These are phyloP conservation scores for Candida gorgasii DNA, from an alignment of 805 yeast genomes.

Conservation along the genomic window DNA sequence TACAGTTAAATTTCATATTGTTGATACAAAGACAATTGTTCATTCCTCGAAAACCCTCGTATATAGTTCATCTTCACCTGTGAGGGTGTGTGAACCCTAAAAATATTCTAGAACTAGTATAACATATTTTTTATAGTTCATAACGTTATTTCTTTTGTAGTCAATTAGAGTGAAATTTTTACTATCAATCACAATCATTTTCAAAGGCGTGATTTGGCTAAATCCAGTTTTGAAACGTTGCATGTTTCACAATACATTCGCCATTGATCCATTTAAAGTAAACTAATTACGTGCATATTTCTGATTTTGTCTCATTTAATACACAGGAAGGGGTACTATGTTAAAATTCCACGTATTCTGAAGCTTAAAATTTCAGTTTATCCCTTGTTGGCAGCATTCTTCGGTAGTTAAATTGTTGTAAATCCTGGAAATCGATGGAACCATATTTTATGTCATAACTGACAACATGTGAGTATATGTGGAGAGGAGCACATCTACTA, in stretches of 20 bases:
- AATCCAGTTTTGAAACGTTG: neutral
- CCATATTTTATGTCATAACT: no score
- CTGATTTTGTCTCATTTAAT: neutral
- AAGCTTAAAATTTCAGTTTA: no score
- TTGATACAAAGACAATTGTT: no score
- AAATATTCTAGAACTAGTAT: constrained; percentile 1
- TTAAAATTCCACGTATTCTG: no score
- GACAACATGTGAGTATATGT: no score
- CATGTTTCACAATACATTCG: neutral
- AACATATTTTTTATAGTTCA: neutral
- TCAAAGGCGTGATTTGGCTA: no score
- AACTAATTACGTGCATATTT: neutral
- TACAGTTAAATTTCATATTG: no score
- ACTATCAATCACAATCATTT: neutral
- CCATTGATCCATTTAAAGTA: neutral
- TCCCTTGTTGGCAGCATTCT: no score
- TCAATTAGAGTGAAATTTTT: neutral
- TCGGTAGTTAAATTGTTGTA: no score
- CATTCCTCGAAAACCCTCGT: no score
- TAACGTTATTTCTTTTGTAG: constrained; percentile 2
- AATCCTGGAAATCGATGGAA: no score
- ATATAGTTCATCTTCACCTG: neutral
- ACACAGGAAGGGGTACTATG: neutral
- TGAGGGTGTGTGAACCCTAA: neutral
- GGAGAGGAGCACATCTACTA: no score